Conservation (phyloP, 345 rosid genomes). For the Citrus unshiu region DNA sequence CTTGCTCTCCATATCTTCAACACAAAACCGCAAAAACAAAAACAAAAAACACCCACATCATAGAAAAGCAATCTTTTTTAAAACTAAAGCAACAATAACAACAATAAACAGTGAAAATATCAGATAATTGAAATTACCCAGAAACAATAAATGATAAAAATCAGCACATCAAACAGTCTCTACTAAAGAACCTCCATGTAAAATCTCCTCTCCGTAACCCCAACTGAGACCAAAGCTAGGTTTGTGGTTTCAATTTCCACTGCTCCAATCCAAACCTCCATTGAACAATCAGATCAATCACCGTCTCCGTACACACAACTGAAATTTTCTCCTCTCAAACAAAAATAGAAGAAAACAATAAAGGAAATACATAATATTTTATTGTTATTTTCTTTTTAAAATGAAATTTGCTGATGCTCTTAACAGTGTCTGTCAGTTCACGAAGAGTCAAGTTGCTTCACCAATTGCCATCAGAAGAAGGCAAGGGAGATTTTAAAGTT, state of each 20-base stretch:
- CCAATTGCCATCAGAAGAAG: slow-evolving; percentile 14
- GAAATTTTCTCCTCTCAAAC: not conserved
- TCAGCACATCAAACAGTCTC: not conserved
- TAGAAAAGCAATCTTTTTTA: not conserved
- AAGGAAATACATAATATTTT: not conserved
- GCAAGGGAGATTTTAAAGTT: slow-evolving; percentile 7
- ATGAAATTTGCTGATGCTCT: not conserved
- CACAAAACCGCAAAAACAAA: not conserved
- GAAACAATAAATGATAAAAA: not conserved
- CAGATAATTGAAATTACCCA: not conserved
- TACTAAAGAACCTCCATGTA: slow-evolving; percentile 41
- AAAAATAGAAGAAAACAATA: not conserved
- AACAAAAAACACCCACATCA: not conserved
- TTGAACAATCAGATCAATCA: slow-evolving; percentile 8
- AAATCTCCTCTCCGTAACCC: slow-evolving; percentile 16
- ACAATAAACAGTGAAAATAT: not conserved
- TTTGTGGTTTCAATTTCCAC: slow-evolving; percentile 11
- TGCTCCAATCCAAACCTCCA: not conserved
- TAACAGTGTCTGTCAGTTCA: not conserved
- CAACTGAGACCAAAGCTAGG: slow-evolving; percentile 1
- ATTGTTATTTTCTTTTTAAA: too few relatives aligned
- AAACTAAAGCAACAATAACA: not conserved
- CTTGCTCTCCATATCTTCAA: slow-evolving; percentile 39
- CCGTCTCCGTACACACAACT: slow-evolving; percentile 15
- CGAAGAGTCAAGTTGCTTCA: not conserved